Evolutionary conservation across 495 filamentous ascomycete genomes (phyloP).

Genomic region (Neurospora sp.): DNA sequence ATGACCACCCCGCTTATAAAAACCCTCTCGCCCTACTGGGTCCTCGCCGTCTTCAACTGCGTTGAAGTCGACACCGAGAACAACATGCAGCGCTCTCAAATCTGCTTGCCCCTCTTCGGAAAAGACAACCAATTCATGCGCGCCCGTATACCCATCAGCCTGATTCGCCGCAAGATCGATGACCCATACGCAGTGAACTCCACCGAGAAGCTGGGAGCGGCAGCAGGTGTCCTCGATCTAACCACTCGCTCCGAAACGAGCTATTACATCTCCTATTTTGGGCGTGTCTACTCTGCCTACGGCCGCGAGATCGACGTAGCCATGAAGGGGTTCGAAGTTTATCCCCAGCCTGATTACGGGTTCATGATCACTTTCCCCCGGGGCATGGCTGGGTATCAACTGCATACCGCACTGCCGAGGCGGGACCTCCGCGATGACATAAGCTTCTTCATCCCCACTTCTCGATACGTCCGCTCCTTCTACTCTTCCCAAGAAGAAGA

Average conservation of each 20-base stretch:
- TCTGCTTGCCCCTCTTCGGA: slow-evolving; percentile 17
- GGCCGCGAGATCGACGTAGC: slow-evolving; percentile 18
- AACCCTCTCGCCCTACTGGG: slow-evolving; percentile 21
- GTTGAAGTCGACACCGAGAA: slow-evolving; percentile 7
- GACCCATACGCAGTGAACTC: neutral
- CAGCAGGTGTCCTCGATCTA: slow-evolving; percentile 11
- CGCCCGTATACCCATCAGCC: slow-evolving; percentile 11
- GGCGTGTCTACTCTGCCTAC: slow-evolving; percentile 13
- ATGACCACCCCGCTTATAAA: slow-evolving; percentile 15
- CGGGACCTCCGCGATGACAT: slow-evolving; percentile 5
- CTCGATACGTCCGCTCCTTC: neutral
- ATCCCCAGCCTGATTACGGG: neutral
- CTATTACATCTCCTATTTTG: slow-evolving; percentile 17
- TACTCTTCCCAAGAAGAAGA: neutral
- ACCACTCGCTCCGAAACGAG: slow-evolving; percentile 6
- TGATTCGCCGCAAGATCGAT: slow-evolving; percentile 9
- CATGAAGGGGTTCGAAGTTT: slow-evolving; percentile 14
- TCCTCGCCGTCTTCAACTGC: slow-evolving; percentile 18
- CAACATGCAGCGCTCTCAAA: slow-evolving; percentile 6
- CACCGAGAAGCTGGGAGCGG: neutral
- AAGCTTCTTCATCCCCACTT: slow-evolving; percentile 14
- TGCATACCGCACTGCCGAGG: slow-evolving; percentile 4
- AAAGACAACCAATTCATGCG: slow-evolving; percentile 19
- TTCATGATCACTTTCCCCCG: slow-evolving; percentile 19
- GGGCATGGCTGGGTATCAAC: slow-evolving; percentile 9